These are phyloP conservation scores for Aspergillus egyptiacus DNA, from an alignment of 495 filamentous ascomycete genomes.

Conservation along the genomic window DNA sequence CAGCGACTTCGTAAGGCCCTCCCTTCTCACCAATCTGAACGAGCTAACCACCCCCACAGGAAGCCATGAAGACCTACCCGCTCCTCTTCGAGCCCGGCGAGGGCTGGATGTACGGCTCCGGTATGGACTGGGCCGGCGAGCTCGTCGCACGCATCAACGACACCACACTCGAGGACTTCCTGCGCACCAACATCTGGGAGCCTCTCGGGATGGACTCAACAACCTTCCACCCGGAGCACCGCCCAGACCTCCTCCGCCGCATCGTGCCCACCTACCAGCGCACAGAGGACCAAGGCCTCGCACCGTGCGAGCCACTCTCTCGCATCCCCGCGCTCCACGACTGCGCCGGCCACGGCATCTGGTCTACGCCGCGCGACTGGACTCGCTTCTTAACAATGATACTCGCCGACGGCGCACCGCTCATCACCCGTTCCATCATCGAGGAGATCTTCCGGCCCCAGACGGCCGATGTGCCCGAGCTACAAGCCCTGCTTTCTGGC, in stretches of 20 bases:
- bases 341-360: neutral
- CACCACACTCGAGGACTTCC: constrained; percentile 32
- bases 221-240: constrained; percentile 16
- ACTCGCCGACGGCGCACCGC: neutral
- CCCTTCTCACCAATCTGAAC: neutral
- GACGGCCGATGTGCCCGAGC: neutral
- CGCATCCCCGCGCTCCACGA: neutral
- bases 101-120: constrained; percentile 35
- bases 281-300: neutral
- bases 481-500: neutral
- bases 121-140: constrained; percentile 41
- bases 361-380: neutral
- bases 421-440: neutral
- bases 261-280: neutral
- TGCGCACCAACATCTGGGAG: constrained; percentile 33
- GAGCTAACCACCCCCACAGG: neutral
- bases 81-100: constrained; percentile 40
- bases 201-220: constrained; percentile 34
- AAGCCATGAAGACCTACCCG: constrained; percentile 15
- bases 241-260: neutral
- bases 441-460: neutral
- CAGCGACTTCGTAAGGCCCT: neutral
- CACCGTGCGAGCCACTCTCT: neutral
- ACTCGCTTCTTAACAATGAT: neutral
- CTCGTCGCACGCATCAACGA: constrained; percentile 30